phyloP scores from a whole-genome alignment of 768 basidiomycete genomes.

The Rhizopogon vulgaris region DNA sequence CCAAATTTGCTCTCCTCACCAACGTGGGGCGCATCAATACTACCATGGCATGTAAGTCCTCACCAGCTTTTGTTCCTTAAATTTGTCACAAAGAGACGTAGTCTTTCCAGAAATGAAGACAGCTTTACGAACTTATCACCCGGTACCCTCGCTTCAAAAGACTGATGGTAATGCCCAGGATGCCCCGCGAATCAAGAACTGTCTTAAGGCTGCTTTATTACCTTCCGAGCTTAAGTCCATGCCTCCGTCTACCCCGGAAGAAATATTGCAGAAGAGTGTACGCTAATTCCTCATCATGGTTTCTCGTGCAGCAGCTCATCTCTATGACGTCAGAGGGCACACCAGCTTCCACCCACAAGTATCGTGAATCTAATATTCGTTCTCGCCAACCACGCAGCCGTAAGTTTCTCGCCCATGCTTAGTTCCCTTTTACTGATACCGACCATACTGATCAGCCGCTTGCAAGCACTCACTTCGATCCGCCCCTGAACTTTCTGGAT shows the following conservation, averaged over 20 bases:
- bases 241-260: constrained; percentile 69
- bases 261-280: constrained; percentile 65
- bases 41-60: constrained; percentile 73
- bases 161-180: constrained; percentile 86
- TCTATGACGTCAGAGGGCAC: constrained; percentile 38
- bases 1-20: constrained; percentile 77
- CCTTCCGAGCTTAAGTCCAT: constrained; percentile 59
- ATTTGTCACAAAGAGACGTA: constrained; percentile 25
- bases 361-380: constrained; percentile 85
- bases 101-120: constrained; percentile 95
- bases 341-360: constrained; percentile 72
- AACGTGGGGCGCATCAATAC: constrained; percentile 92
- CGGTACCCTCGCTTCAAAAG: constrained; percentile 82
- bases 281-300: constrained; percentile 20
- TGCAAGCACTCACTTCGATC: constrained; percentile 67
- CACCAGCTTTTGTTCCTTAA: constrained; percentile 2
- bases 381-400: constrained; percentile 70
- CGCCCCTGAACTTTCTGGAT: constrained; percentile 71
- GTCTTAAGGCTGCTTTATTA: constrained; percentile 75
- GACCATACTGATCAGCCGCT: constrained; percentile 39
- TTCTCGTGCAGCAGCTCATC: constrained; percentile 6
- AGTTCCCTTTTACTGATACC: constrained; percentile 6
- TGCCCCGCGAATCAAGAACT: constrained; percentile 88
- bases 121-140: constrained; percentile 82
- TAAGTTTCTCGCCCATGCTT: constrained; percentile 31